Base-by-base conservation (phyloP, 73 alveolate species). In the Symbiodinium natans region DNA sequence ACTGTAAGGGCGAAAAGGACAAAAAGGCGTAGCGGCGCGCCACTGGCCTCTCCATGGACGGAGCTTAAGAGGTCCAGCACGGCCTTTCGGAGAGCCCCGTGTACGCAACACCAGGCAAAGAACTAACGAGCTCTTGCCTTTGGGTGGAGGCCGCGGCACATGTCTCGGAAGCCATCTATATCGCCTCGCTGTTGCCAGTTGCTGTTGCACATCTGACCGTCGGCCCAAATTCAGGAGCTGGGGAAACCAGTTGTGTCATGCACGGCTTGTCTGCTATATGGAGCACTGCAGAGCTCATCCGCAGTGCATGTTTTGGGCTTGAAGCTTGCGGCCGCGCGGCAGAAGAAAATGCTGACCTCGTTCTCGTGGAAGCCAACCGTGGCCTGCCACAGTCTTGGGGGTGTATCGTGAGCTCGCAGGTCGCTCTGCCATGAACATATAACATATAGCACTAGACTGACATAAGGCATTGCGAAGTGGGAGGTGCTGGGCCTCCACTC, bases 1-100 rank as follows among this genome's bases (percentile, higher is more conserved):
- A n/a, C n/a, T n/a, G n/a, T n/a, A n/a, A n/a, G n/a, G n/a, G n/a
- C n/a, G n/a, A n/a, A n/a, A n/a, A n/a, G n/a, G n/a, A n/a, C n/a
- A n/a, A n/a, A n/a, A n/a, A n/a, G n/a, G n/a, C n/a, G n/a, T n/a
- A n/a, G n/a, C n/a, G 59, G 59, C 13, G 59, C 13, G 59, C 21
- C 59, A 46, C 80, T 2, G 80, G 77, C 97, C 88, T 90, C 97
- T 2, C 97, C 97, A 90, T 90, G 97, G 31, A 90, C 97, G 40
- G 80, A 48, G 52, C 97, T 90, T 29, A 90, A 77, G 15, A 90
- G 41, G 31, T 82, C 52, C 54, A 90, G 48, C 75, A 90, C 97
- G 39, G 77, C 97, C 39, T 68, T 42, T 19, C 83, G 93, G 25
- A n/a, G n/a, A n/a, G n/a, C n/a, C n/a, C n/a, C 13, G 59, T 6